phyloP scores from a whole-genome alignment of 768 basidiomycete genomes.

The Lactifluus echinatus region DNA sequence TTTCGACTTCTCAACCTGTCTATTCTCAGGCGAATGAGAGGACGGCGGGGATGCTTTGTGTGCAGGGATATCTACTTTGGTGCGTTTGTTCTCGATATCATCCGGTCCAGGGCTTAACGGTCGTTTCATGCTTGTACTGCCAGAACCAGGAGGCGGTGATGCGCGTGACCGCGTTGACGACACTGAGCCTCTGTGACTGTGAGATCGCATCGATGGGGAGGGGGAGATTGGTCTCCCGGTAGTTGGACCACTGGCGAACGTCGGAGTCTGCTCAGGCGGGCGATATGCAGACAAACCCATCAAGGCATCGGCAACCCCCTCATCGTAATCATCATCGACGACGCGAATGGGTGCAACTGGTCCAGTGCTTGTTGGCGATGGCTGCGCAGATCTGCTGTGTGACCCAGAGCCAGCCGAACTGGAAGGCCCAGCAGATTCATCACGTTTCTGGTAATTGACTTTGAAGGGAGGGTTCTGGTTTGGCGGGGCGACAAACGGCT shows the following conservation, averaged over 20 bases:
- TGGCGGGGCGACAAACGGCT: slow-evolving; percentile 25
- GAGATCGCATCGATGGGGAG: slow-evolving; percentile 38
- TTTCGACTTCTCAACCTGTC: slow-evolving; percentile 34
- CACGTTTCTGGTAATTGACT: slow-evolving; percentile 27
- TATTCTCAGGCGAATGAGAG: slow-evolving; percentile 52
- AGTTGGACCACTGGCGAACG: slow-evolving; percentile 16
- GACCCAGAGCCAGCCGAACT: slow-evolving; percentile 52
- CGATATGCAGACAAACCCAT: slow-evolving; percentile 46
- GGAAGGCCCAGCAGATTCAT: slow-evolving; percentile 49
- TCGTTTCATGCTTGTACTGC: slow-evolving; percentile 44
- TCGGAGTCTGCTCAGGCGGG: slow-evolving; percentile 19
- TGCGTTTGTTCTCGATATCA: slow-evolving; percentile 47
- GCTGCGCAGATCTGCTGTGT: slow-evolving; percentile 55
- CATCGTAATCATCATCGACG: slow-evolving; percentile 92
- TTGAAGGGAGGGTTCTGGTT: slow-evolving; percentile 23
- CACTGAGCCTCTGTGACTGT: slow-evolving; percentile 55
- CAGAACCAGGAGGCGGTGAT: slow-evolving; percentile 43
- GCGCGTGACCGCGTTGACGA: slow-evolving; percentile 57
- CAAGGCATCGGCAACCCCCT: slow-evolving; percentile 79
- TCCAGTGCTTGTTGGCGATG: slow-evolving; percentile 57
- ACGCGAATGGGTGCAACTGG: slow-evolving; percentile 55
- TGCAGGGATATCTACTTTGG: slow-evolving; percentile 45
- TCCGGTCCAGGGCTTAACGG: slow-evolving; percentile 62
- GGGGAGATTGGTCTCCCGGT: slow-evolving; percentile 14
- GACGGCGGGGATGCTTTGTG: slow-evolving; percentile 52